These are phyloP conservation scores for Xylaria sp. DNA, from an alignment of 2,329 filamentous ascomycete genomes.

Conservation along the genomic window DNA sequence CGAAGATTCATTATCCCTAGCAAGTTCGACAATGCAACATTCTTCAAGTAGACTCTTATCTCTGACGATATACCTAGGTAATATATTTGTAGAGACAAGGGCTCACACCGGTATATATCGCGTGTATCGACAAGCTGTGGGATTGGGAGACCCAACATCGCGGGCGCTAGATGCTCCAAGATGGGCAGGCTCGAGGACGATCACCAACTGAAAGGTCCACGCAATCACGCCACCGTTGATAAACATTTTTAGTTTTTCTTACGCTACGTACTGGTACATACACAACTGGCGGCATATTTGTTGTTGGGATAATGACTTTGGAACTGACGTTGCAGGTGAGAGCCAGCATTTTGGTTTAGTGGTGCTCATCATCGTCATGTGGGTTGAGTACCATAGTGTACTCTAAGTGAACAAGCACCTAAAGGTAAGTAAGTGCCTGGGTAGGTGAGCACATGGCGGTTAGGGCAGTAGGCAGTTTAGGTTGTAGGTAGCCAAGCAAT, in stretches of 20 bases:
- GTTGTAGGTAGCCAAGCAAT: not conserved
- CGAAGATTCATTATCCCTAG: not conserved
- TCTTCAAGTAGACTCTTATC: not conserved
- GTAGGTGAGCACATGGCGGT: not conserved
- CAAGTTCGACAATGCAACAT: not conserved
- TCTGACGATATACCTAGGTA: not conserved
- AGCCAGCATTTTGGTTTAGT: not conserved
- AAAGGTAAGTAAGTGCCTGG: no score
- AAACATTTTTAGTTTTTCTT: not conserved
- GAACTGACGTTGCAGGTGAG: not conserved
- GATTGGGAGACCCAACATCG: slow-evolving; percentile 10
- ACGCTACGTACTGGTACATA: not conserved
- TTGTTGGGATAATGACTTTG: not conserved
- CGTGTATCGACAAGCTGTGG: slow-evolving; percentile 16
- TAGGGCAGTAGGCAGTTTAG: not conserved
- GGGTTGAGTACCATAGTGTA: not conserved
- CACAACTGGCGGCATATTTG: slow-evolving; percentile 5
- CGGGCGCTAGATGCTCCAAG: slow-evolving; percentile 11
- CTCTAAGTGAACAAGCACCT: not conserved
- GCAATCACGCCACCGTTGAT: slow-evolving; percentile 27
- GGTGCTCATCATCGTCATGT: not conserved
- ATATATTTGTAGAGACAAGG: not conserved
- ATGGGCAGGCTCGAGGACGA: slow-evolving; percentile 26
- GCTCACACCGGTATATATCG: slow-evolving; percentile 7
- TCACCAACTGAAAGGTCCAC: slow-evolving; percentile 24